Percentiles rank a stretch among this genome's conserved stretches.
Conservation (phyloP, 768 basidiomycete genomes). For the Russula olivacea region DNA sequence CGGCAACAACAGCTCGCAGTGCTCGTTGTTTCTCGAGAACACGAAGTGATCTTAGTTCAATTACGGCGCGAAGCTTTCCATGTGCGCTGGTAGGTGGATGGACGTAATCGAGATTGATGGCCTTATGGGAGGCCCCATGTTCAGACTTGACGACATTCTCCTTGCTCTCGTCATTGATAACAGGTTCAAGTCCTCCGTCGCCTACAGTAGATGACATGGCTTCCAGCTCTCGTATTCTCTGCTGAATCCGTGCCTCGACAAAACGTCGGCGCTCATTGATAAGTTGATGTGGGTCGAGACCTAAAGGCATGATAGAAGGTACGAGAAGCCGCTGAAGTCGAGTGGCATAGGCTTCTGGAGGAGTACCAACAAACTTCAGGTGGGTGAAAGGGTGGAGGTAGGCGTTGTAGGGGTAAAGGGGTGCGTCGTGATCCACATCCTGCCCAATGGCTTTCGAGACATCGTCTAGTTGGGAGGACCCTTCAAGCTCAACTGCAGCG, state of each 20-base stretch:
- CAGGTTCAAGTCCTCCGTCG: conserved; percentile 59
- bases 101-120: conserved; percentile 31
- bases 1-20: conserved; percentile 78
- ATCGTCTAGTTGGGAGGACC: conserved; percentile 47
- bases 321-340: conserved; percentile 76
- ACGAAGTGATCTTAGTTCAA: conserved; percentile 87
- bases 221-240: conserved; percentile 85
- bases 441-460: conserved; percentile 68
- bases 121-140: conserved; percentile 17
- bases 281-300: conserved; percentile 88
- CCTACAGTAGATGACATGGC: conserved; percentile 73
- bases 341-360: conserved; percentile 59
- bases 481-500: conserved; percentile 50
- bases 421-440: conserved; percentile 73
- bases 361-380: conserved; percentile 55
- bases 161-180: conserved; percentile 36
- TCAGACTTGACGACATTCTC: conserved; percentile 33
- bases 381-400: conserved; percentile 80
- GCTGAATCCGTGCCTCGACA: conserved; percentile 82
- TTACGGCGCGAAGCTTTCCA: conserved; percentile 82
- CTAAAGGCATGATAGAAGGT: conserved; percentile 84
- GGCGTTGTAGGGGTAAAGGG: conserved; percentile 90
- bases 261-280: conserved; percentile 88
- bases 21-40: conserved; percentile 89
- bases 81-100: conserved; percentile 61